These are phyloP conservation scores for Uronychia binucleata DNA, from an alignment of 73 alveolate genomes.

Conservation along the genomic window DNA sequence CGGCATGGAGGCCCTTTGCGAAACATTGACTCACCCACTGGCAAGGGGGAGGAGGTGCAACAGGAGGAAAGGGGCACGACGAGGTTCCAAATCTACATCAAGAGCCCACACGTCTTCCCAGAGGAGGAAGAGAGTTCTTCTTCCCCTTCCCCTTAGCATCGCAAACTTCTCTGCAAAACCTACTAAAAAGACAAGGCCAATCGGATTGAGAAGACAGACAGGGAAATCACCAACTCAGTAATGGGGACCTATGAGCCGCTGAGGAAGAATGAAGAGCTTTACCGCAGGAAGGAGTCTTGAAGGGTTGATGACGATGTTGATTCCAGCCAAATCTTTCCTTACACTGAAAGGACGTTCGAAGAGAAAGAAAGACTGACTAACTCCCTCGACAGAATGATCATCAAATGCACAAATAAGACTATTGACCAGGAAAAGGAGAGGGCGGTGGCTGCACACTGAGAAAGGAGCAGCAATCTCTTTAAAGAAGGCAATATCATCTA, in stretches of 20 bases:
- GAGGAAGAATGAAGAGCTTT: no score
- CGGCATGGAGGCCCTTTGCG: background rate
- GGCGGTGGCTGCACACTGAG: background rate
- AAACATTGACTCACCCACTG: background rate
- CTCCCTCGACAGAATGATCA: background rate
- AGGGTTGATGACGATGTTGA: background rate
- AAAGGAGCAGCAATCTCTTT: background rate
- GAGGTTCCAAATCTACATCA: background rate
- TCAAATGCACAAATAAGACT: no score
- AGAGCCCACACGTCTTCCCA: background rate
- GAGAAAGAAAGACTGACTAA: background rate
- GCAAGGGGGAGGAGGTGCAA: background rate
- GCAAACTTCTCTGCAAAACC: background rate
- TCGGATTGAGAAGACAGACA: background rate
- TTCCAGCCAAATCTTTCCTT: background rate
- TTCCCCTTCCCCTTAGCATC: no score
- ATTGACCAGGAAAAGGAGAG: no score
- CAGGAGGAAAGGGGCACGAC: no score
- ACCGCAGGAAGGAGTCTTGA: no score
- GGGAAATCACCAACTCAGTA: background rate
- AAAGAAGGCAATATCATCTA: background rate
- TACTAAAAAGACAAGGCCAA: background rate
- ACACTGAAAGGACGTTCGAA: background rate
- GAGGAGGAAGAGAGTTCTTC: background rate
- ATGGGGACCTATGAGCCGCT: no score